Evolutionary conservation across 2,329 filamentous ascomycete species (phyloP), one percentile per base, ranked within the genome.

Genomic region (Colletotrichum cuscutae): DNA sequence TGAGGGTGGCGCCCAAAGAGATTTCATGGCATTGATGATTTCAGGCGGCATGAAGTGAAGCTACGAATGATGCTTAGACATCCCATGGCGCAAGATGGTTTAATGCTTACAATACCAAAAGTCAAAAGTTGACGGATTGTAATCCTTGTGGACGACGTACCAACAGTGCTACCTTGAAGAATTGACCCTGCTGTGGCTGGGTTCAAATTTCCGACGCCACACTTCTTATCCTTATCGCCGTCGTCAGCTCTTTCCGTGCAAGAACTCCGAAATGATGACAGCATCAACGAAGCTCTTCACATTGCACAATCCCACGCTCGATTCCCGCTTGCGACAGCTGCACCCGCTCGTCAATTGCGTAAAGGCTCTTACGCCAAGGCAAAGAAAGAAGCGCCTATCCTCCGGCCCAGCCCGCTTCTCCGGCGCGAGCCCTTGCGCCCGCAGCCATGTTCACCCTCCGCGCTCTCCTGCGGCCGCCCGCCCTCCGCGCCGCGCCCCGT

Each of bases 371-470:
- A 24, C 30, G 32, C 26, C 42, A 32, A 22, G 52, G 24, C 15
- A 13, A 3, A 13, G 37, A 54, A 15, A n/a, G 3, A 59, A 13
- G 37, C 19, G 28, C 8, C 9, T 30, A 19, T 2, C 52, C 11
- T 24, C 30, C 12, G 26, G 26, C 26, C 42, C 6, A 37, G 46
- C 22, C 54, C 19, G 11, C 32, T 19, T 54, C 15, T 7, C 59
- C 26, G 46, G 60, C 46, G 66, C 54, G 46, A n/a, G 65, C 59
- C 28, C n/a, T 46, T 53, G 57, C 57, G 49, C 42, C 58, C 64
- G 46, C 42, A 49, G 59, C 35, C 60, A 79, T 79, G 77, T 69
- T 72, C 65, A 68, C 74, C 72, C 71, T 75, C 74, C 75, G 78
- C 65, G 59, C 77, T 35, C 64, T 78, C 59, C 26, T 71, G 59